Base-by-base conservation (phyloP, 2,329 filamentous ascomycete genomes). In the Diplodia sapinea region DNA sequence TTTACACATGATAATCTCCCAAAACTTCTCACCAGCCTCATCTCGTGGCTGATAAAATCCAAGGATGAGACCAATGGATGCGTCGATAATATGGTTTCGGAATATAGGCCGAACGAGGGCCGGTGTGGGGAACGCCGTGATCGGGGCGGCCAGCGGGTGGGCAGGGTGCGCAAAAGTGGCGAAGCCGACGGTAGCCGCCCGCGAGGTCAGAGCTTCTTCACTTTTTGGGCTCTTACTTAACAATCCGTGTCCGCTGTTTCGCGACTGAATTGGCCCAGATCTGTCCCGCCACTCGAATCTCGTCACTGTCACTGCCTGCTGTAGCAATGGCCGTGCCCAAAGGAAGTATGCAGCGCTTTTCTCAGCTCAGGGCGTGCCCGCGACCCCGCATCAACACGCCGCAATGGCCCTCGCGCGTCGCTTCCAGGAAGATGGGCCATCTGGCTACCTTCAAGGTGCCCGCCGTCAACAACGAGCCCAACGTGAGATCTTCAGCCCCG, bases 381-480 rank as follows among this genome's bases (percentile, higher is more conserved):
- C 54, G 55, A 50, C 55, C 56, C 65, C 66, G 66, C 57, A 38
- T 56, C 36, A 20, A 38, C 47, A 26, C 66, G 17, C 57, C 50
- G 50, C 66, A 64, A 64, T 64, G 56, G 49, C 65, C 57, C 23
- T 49, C 54, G 15, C 54, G 50, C 55, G 11, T 20, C 20, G 31
- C 52, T n/a, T 23, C 49, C n/a, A 67, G 77, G 71, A 72, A 74
- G 66, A 73, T 77, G 70, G 81, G 89, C 68, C 90, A 88, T 8
- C 84, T 96, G 71, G 94, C 93, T 61, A 86, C 88, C 69, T 98
- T 97, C 86, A 94, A 92, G 83, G 87, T 94, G 63, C 95, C 95
- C 61, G 89, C 89, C 70, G 88, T 97, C 73, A 84, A 87, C 77
- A 99, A 99, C 78, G 95, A 99, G 83, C 93, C 93, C n/a, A 99